Percentiles rank a stretch among this genome's conserved stretches.
Conservation (phyloP, 441 rosid species). For the Croton setiger region DNA sequence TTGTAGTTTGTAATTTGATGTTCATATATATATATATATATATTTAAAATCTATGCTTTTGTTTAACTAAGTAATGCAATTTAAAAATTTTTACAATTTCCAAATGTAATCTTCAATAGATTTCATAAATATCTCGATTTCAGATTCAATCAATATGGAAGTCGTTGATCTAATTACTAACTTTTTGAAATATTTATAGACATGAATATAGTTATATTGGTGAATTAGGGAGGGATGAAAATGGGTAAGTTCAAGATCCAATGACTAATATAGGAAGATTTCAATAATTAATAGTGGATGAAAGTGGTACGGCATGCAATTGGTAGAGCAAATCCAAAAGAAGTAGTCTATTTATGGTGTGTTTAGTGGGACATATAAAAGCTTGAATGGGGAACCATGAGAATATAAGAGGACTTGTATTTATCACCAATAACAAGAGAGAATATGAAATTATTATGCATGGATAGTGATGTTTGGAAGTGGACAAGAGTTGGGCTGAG, state of each 20-base stretch:
- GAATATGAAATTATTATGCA: slow-evolving; percentile 14
- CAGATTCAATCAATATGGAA: too few species aligned
- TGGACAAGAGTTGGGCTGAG: neutral
- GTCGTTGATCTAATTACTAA: too few species aligned
- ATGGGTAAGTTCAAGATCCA: slow-evolving; percentile 6
- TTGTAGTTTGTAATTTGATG: too few species aligned
- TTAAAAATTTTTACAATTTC: too few species aligned
- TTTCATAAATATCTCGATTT: too few species aligned
- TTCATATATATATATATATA: too few species aligned
- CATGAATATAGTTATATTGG: too few species aligned
- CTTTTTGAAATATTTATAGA: too few species aligned
- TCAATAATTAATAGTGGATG: neutral
- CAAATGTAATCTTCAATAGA: too few species aligned
- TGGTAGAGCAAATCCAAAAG: slow-evolving; percentile 4
- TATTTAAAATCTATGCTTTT: too few species aligned
- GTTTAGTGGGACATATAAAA: slow-evolving; percentile 25
- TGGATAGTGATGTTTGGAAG: slow-evolving; percentile 14
- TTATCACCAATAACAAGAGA: neutral
- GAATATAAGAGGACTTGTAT: slow-evolving; percentile 19
- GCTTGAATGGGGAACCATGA: slow-evolving; percentile 21
- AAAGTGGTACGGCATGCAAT: neutral
- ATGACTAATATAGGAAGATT: neutral
- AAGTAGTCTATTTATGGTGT: neutral
- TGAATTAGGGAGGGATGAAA: too few species aligned
- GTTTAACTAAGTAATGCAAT: too few species aligned